Evolutionary conservation across 2,329 filamentous ascomycete genomes (phyloP).

Genomic region (Pseudocercospora crystallina): DNA sequence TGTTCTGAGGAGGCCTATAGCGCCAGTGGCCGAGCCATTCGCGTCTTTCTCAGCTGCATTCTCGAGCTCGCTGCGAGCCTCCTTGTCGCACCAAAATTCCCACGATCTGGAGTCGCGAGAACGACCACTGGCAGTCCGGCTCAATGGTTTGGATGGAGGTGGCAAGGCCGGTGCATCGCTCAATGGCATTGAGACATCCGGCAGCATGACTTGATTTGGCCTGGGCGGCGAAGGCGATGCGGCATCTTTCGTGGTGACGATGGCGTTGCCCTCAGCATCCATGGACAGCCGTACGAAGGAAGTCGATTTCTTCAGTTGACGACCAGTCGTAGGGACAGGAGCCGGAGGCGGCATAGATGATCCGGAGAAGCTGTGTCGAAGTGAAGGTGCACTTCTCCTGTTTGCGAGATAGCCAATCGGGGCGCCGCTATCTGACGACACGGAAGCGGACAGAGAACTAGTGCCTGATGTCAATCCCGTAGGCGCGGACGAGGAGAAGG

Average conservation of each 20-base stretch:
- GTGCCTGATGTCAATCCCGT: too few relatives aligned
- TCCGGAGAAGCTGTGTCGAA: constrained; percentile 19
- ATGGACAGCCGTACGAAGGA: constrained; percentile 74
- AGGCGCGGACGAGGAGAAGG: too few relatives aligned
- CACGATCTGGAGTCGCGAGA: constrained; percentile 86
- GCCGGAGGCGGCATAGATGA: constrained; percentile 3
- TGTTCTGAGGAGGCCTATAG: constrained; percentile 77
- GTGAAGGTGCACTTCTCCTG: constrained; percentile 45
- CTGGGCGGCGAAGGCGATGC: constrained; percentile 67
- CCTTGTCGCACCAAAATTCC: constrained; percentile 86
- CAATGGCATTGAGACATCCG: constrained; percentile 46
- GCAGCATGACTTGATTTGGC: constrained; percentile 21
- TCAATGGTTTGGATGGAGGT: constrained; percentile 26
- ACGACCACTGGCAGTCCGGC: constrained; percentile 61
- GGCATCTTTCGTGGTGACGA: constrained; percentile 69
- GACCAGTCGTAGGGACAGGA: constrained; percentile 2
- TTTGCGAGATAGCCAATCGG: constrained; percentile 45
- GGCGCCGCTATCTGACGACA: not conserved
- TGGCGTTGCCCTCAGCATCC: constrained; percentile 87
- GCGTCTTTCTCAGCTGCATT: constrained; percentile 78
- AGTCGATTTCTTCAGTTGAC: constrained; percentile 31
- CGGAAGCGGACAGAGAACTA: too few relatives aligned
- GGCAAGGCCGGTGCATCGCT: not conserved
- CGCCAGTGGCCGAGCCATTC: constrained; percentile 75
- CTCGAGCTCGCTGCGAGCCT: constrained; percentile 74